Percentiles rank a stretch among this genome's conserved stretches.
phyloP scores from a whole-genome alignment of 2,329 filamentous ascomycete species.

The Dactylonectria macrodidyma region DNA sequence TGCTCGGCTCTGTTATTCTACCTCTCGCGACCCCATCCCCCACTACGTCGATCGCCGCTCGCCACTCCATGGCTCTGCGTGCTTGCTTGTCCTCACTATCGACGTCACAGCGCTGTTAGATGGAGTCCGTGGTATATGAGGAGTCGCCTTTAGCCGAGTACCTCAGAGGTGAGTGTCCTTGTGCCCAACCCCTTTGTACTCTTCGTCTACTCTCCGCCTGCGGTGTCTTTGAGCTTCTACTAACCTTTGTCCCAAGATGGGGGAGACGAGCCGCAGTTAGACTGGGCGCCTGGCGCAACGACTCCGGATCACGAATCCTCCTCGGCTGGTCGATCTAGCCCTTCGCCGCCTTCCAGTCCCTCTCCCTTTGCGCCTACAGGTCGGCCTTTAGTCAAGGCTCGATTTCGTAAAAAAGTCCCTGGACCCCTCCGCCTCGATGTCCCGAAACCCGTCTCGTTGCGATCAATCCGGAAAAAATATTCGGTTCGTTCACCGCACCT shows the following conservation, averaged over 20 bases:
- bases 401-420: constrained; percentile 66
- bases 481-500: constrained; percentile 59
- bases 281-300: constrained; percentile 62
- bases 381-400: constrained; percentile 67
- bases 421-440: constrained; percentile 61
- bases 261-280: constrained; percentile 61
- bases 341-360: constrained; percentile 64
- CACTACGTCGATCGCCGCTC: constrained; percentile 26
- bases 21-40: constrained; percentile 5
- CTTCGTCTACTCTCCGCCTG: not conserved
- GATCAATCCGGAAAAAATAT: constrained; percentile 64
- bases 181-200: constrained; percentile 4
- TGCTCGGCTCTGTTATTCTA: constrained; percentile 9
- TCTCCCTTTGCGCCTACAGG: constrained; percentile 70
- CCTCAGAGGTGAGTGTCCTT: constrained; percentile 78
- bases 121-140: constrained; percentile 92
- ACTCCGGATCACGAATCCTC: constrained; percentile 51
- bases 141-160: constrained; percentile 91
- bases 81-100: constrained; percentile 45
- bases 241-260: constrained; percentile 56
- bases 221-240: not conserved
- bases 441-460: constrained; percentile 55
- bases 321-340: constrained; percentile 55
- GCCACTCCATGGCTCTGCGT: constrained; percentile 51
- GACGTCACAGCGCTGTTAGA: constrained; percentile 50